Base-by-base conservation (phyloP, 371 early-diverging fungal genomes). In the Mucor saturninus region DNA sequence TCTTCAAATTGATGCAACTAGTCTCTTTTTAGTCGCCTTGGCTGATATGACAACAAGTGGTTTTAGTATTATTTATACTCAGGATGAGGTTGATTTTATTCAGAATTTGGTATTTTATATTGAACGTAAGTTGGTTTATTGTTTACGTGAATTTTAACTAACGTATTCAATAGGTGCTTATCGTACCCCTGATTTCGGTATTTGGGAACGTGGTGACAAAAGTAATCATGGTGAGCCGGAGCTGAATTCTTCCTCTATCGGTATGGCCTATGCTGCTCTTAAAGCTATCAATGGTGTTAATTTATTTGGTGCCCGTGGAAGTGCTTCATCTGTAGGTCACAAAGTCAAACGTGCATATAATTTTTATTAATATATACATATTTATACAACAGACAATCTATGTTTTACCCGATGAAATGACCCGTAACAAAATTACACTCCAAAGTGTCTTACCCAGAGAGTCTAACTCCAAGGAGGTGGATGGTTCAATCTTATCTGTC, bases 121-220 rank as follows among this genome's bases (percentile, higher is more conserved):
- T 46, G 46, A 46, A 46, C 46, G 46, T 46, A 46, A 46, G 46
- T 46, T 43, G 8, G 8, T 8, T 35, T 35, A n/a, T 2, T 14
- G 43, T 43, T 43, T 21, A 21, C 15, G 13, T 15, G 6, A n/a
- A 14, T 45, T 14, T 45, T 45, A 21, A 26, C 21, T 46, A 8
- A 21, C 5, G 21, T 21, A 2, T 5, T 5, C 46, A 48, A 50
- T 49, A 81, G 81, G 79, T 38, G 82, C 84, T 37, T 82, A 86
- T 71, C 83, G 91, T 54, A 94, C 94, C 0, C 94, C 94, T 3
- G 95, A 95, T 61, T 94, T 90, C 72, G 94, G 94, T 50, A 90
- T 93, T 56, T 94, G 95, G 95, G 95, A 95, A 69, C 81, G 95
- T 43, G 95, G 95, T 54, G 90, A 94, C 77, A 95, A 95, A 74